Evolutionary conservation across 306 rosid species (phyloP).

Genomic region (Fragaria nilgerrensis): DNA sequence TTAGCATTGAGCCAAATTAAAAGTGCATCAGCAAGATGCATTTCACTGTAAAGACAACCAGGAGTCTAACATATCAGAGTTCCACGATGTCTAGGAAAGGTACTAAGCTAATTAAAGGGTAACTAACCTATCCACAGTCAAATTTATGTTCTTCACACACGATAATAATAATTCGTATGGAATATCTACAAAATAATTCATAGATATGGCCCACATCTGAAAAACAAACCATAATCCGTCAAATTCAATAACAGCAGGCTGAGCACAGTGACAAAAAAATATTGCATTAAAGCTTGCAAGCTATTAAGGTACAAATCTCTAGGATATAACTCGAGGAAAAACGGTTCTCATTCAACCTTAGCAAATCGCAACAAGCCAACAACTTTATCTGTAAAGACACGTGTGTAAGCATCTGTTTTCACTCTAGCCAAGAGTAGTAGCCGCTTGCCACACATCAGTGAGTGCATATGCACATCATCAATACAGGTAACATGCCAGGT

Average conservation of each 20-base stretch:
- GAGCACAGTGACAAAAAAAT: not conserved
- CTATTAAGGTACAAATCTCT: not conserved
- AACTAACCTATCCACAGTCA: slow-evolving; percentile 73
- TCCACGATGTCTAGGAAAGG: not conserved
- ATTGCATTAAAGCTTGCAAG: slow-evolving; percentile 3
- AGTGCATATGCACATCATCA: not conserved
- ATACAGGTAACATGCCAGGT: not conserved
- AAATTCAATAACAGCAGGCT: slow-evolving; percentile 12
- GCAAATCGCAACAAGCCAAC: not conserved
- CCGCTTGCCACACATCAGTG: not conserved
- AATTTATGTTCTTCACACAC: slow-evolving; percentile 50
- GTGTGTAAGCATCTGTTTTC: not conserved
- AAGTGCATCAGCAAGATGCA: slow-evolving; percentile 67
- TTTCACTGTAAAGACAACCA: slow-evolving; percentile 54
- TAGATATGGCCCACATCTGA: slow-evolving; percentile 64
- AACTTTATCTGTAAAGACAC: not conserved
- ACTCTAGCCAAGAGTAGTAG: slow-evolving; percentile 3
- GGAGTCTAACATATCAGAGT: slow-evolving; percentile 30
- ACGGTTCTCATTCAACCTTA: not conserved
- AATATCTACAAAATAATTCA: slow-evolving; percentile 39
- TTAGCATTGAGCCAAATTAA: slow-evolving; percentile 59
- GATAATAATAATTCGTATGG: slow-evolving; percentile 52
- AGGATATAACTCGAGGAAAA: not conserved
- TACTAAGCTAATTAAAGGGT: slow-evolving; percentile 23
- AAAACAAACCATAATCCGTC: slow-evolving; percentile 22